Base-by-base conservation (phyloP, 1,139 yeast species). In the Scheffersomyces cryptocercus region DNA sequence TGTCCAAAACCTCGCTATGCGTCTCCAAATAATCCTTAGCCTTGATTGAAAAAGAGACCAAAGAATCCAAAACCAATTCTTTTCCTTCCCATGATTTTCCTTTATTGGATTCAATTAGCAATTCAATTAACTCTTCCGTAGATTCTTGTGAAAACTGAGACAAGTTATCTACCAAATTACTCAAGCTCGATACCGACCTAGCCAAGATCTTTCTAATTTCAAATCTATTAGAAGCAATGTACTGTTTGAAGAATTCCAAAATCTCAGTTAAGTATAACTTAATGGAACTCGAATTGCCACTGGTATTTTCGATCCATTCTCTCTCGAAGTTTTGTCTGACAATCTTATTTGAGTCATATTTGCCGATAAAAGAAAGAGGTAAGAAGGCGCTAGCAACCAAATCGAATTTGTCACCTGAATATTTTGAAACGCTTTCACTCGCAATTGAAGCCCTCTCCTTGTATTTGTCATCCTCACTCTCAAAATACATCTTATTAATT, bases 81-180 rank as follows among this genome's bases (percentile, higher is more conserved):
- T 93, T 93, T 7, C 98, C 98, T 14, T 77, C 77, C 95, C 97
- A 93, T 8, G 95, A 79, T 48, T 93, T 80, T 0, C 97, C 97
- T 43, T 76, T 72, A 46, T 85, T 75, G 0, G 96, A 82, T 36
- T 76, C 78, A 16, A 88, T 58, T 41, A 90, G 69, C 5, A 84
- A 70, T 0, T 68, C 66, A 44, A 88, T 76, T 20, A 90, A 61
- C 14, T 70, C 68, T 1, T 50, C 45, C 16, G 58, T 49, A 34
- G 64, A 54, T 3, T 56, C 50, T 2, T 56, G 52, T 10, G 70
- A 62, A 20, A 68, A 58, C 20, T 57, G 65, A 20, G 60, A 63
- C 35, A 68, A 62, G 28, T 70, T 65, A 11, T 67, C 73, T 39
- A 71, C 59, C 2, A 63, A 60, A 42, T 75, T 69, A 40, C 88